Evolutionary conservation across 108 stramenopile genomes (phyloP), one percentile per base, ranked within the genome.

Genomic region (Phaeodactylum tricornutum): DNA sequence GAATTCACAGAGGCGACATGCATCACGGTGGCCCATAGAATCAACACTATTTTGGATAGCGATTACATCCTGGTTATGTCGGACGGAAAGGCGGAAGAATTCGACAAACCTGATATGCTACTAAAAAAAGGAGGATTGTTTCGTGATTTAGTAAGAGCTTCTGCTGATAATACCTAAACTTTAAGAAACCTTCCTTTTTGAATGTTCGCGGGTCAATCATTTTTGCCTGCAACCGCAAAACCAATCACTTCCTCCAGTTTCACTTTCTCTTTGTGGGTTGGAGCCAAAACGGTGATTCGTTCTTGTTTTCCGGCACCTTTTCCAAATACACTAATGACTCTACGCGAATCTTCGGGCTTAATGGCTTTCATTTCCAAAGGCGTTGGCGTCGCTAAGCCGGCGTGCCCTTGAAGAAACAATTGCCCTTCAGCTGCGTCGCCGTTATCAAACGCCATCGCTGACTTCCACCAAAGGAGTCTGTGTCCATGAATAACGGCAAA

Each of bases 11-110:
- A 62, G 40, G 72, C 78, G 0, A 97, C 93, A 7, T 69, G 74
- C 40, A 59, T 95, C 25, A 91, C 90, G 22, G 82, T 98, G 12
- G 97, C 99, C 1, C 96, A 98, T 65, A 58, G 99, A 21, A 51
- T 98, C 25, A 79, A 97, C 59, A 98, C 97, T 1, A 87, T 99
- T 47, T 86, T 94, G 65, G 96, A 98, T 55, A 78, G 71, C 48
- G 92, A 94, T 53, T 69, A 58, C 33, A 84, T 99, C 24, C 62
- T 99, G 16, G 96, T 97, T 2, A 79, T 99, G 81, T 81, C 80
- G 34, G 81, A 86, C 52, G 99, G 99, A 6, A 53, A 30, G 27
- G 89, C 88, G 1, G 75, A 52, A 2, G 87, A 93, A 43, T 89
- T 93, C 44, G 84, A 84, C 29, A 61, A 53, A 14, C 92, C 92